phyloP scores from a whole-genome alignment of 2,329 filamentous ascomycete genomes.

The Cercospora brassicicola region DNA sequence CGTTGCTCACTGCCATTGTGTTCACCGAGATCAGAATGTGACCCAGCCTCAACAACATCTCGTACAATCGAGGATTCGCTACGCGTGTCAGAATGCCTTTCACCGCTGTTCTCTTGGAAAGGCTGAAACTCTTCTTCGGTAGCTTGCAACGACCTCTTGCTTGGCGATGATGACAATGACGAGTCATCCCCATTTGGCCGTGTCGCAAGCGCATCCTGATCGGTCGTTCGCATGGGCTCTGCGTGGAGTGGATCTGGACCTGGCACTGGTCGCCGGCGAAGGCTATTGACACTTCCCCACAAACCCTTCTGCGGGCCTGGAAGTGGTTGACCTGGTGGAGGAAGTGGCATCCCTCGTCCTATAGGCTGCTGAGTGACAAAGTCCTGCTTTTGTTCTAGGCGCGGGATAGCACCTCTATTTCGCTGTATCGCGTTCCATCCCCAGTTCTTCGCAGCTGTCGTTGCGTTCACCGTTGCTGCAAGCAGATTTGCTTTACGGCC shows the following conservation, averaged over 20 bases:
- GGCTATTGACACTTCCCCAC: constrained; percentile 17
- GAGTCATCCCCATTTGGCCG: no score
- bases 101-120: constrained; percentile 27
- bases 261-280: constrained; percentile 25
- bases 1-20: background rate
- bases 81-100: background rate
- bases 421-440: constrained; percentile 35
- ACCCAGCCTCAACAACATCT: background rate
- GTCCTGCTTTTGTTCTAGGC: constrained; percentile 24
- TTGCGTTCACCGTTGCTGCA: constrained; percentile 38
- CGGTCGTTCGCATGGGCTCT: background rate
- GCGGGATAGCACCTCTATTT: constrained; percentile 18
- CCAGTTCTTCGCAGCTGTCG: constrained; percentile 37
- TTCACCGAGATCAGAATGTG: background rate
- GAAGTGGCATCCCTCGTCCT: constrained; percentile 77
- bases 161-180: no score
- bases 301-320: constrained; percentile 49
- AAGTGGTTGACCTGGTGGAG: constrained; percentile 76
- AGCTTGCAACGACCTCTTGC: background rate
- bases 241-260: background rate
- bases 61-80: background rate
- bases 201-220: background rate
- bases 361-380: constrained; percentile 59
- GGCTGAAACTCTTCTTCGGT: constrained; percentile 25
- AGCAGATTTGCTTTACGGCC: constrained; percentile 33